Evolutionary conservation across 768 basidiomycete genomes (phyloP), one percentile per base, ranked within the genome.

Genomic region (Amanita muscaria): DNA sequence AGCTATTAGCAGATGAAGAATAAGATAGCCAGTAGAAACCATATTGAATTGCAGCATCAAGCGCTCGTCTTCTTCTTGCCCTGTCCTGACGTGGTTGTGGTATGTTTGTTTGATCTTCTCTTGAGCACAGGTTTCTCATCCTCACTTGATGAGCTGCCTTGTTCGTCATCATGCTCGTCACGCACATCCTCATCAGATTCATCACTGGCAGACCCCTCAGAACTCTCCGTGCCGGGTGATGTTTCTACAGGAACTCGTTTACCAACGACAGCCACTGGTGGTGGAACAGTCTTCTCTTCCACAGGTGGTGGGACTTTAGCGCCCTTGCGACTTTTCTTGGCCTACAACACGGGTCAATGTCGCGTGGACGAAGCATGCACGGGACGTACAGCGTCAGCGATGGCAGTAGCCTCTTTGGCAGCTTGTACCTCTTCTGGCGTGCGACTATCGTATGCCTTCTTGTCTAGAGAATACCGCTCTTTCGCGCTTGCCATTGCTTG

Each of bases 391-490:
- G 63, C n/a, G 1, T 10, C 62, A 44, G 54, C 49, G 34, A 66
- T 72, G 16, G 69, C 70, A 9, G 59, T 57, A 21, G 72, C 66
- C 32, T 65, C 67, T 32, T 69, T 69, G 22, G 67, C 73, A 42
- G 70, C 68, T 42, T 66, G 66, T 27, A 72, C 64, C 48, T 74
- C 69, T 42, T 71, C 70, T 10, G 66, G 68, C 5, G 73, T 66
- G 44, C 68, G 66, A 24, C 71, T 74, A 42, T 83, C 80, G 56
- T 86, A 87, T 6, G 73, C 75, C 32, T 68, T 71, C 59, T 87
- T 80, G 36, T 80, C 73, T 25, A 67, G 66, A 7, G 77, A 70
- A 56, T 84, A 90, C 29, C 69, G 65, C 48, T 71, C 69, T 58
- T 86, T 87, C n/a, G 77, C 79, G 29, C 58, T 68, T 10, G 64